These are phyloP conservation scores for Castanea sativa DNA, from an alignment of 306 rosid genomes.

Conservation along the genomic window DNA sequence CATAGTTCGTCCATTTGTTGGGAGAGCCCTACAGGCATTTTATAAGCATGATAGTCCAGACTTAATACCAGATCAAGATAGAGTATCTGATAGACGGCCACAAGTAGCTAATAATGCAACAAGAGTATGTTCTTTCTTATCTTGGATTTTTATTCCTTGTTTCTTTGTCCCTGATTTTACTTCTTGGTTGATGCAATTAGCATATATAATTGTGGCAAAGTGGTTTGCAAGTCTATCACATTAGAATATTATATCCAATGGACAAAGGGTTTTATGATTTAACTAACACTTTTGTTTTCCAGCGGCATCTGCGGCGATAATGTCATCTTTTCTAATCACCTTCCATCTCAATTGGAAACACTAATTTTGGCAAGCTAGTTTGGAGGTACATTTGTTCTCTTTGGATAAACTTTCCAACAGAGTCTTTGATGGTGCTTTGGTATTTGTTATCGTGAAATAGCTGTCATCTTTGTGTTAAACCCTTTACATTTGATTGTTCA, in stretches of 20 bases:
- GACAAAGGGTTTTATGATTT: constrained; percentile 10
- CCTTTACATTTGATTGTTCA: neutral
- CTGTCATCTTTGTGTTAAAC: neutral
- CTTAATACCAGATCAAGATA: constrained; percentile 79
- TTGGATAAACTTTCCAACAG: constrained; percentile 1
- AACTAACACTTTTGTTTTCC: constrained; percentile 30
- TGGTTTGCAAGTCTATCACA: neutral
- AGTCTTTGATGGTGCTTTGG: neutral
- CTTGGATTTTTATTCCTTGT: neutral
- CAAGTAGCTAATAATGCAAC: constrained; percentile 66
- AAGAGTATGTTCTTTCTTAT: constrained; percentile 53
- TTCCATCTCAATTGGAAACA: constrained; percentile 18
- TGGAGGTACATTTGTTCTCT: constrained; percentile 19
- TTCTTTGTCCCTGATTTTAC: neutral
- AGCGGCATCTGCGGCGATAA: constrained; percentile 69
- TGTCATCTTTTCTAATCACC: constrained; percentile 9
- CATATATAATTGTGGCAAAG: neutral
- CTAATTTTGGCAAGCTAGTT: constrained; percentile 7
- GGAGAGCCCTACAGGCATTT: constrained; percentile 86
- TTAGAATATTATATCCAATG: neutral
- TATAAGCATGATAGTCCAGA: constrained; percentile 89
- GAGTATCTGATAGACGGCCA: constrained; percentile 57
- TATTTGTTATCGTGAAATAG: neutral
- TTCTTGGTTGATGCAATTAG: neutral
- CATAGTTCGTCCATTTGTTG: constrained; percentile 88